Percentiles rank a stretch among this genome's conserved stretches.
Conservation (phyloP, 1,284 basidiomycete species). For the Marasmius oreades region DNA sequence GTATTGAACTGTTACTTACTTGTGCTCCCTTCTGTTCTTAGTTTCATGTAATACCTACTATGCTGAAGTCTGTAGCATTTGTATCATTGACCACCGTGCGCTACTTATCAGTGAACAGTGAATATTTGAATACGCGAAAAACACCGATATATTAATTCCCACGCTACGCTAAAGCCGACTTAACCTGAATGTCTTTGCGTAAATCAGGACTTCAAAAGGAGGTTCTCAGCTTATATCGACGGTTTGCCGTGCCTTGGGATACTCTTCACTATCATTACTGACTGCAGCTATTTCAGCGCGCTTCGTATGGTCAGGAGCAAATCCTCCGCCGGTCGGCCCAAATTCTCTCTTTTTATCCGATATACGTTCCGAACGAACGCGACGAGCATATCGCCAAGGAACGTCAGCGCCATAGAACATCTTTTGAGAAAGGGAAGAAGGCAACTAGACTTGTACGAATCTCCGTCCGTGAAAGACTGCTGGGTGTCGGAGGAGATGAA, state of each 20-base stretch:
- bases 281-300: conserved; percentile 44
- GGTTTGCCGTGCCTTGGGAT: conserved; percentile 40
- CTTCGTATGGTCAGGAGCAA: conserved; percentile 71
- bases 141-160: no score
- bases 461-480: conserved; percentile 62
- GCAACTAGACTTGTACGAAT: conserved; percentile 69
- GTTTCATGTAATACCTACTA: no score
- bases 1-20: no score
- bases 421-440: conserved; percentile 60
- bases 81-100: no score
- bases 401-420: conserved; percentile 69
- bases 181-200: conserved; percentile 19
- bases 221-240: conserved; percentile 67
- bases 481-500: conserved; percentile 66
- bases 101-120: no score
- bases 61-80: no score
- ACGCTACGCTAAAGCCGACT: background rate
- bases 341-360: conserved; percentile 64
- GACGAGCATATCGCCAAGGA: conserved; percentile 52
- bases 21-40: no score
- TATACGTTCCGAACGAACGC: conserved; percentile 68
- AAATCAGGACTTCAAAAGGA: conserved; percentile 69
- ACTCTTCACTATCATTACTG: background rate
- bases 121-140: no score
- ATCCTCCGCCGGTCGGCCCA: conserved; percentile 50